A percentile compares a stretch with the other conserved stretches of the same genome.
Evolutionary conservation across 1,139 yeast species (phyloP).

Genomic region (Pichia sp.): DNA sequence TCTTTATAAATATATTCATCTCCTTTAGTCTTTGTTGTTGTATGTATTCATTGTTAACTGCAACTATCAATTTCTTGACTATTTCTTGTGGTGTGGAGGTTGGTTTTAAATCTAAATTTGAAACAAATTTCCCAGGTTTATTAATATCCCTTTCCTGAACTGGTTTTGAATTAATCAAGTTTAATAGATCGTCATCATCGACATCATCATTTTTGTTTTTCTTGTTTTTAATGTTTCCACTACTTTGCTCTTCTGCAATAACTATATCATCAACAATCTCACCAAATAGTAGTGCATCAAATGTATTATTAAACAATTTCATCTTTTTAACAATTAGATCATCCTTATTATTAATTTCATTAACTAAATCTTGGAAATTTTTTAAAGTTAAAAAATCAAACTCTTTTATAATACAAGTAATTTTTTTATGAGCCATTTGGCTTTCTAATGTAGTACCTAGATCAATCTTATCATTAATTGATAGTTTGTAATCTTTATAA

Average conservation of each 20-base stretch:
- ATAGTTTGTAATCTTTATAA: slow-evolving; percentile 51
- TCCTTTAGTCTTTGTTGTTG: slow-evolving; percentile 30
- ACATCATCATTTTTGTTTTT: background rate
- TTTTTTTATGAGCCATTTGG: slow-evolving; percentile 76
- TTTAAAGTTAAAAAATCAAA: slow-evolving; percentile 37
- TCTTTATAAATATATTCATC: slow-evolving; percentile 24
- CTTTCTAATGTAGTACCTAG: slow-evolving; percentile 89
- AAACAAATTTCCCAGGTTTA: slow-evolving; percentile 9
- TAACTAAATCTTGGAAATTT: slow-evolving; percentile 23
- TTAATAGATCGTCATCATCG: slow-evolving; percentile 14
- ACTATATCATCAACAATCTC: slow-evolving; percentile 41
- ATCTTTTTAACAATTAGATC: slow-evolving; percentile 22
- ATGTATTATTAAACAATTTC: slow-evolving; percentile 37
- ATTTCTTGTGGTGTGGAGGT: slow-evolving; percentile 27
- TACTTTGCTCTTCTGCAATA: background rate
- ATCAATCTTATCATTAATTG: slow-evolving; percentile 73
- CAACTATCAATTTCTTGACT: slow-evolving; percentile 25
- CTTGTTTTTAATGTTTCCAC: background rate
- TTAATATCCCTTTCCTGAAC: background rate
- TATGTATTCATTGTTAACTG: slow-evolving; percentile 30
- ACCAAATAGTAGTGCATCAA: slow-evolving; percentile 76
- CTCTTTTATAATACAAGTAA: slow-evolving; percentile 72
- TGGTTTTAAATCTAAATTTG: slow-evolving; percentile 23
- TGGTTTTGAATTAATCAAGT: slow-evolving; percentile 17
- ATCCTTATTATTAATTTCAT: slow-evolving; percentile 19